Base-by-base conservation (phyloP, 257 asterid genomes). In the Plantago elongata region DNA sequence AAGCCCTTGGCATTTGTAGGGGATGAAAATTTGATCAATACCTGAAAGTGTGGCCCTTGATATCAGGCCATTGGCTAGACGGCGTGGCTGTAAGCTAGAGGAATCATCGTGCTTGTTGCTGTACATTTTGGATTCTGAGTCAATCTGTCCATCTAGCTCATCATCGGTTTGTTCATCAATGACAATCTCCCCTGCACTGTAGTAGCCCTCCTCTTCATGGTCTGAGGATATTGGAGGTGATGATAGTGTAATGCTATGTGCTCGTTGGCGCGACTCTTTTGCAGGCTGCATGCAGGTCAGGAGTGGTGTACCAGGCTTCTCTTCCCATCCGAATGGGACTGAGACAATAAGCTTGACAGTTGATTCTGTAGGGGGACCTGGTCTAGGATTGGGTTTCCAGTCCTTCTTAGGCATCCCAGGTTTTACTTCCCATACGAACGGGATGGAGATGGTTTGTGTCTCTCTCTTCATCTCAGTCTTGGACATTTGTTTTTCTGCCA, bases 251-350 rank as follows among this genome's bases (percentile, higher is more conserved):
- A 61, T 61, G 44, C 76, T 67, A 7, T 68, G 63, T 40, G 57
- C 65, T 6, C 16, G 58, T 43, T 54, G 55, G 51, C 49, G 54
- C 12, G 78, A 49, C 30, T 56, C 71, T 44, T 45, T 63, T 15
- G 62, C 56, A 18, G 56, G 66, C 54, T 66, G 74, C 5, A 54
- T 54, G 63, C 68, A 75, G 57, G 66, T 57, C 8, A 77, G 77
- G 34, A 83, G 83, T 37, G 98, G 98, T 43, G 79, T 86, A 43
- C 98, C 95, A 3, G 97, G 95, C 72, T 83, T 92, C 65, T 86
- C 95, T 75, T 92, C 95, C 97, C 98, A 89, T 15, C 79, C 77
- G 16, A 91, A 91, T 5, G 97, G 98, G 49, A 84, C 74, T 0
- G 98, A 91, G 45, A 85, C 90, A 13, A 83, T 77, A 30, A 81